These are phyloP conservation scores for Diutina mesorugosa DNA, from an alignment of 1,139 yeast species.

Conservation along the genomic window DNA sequence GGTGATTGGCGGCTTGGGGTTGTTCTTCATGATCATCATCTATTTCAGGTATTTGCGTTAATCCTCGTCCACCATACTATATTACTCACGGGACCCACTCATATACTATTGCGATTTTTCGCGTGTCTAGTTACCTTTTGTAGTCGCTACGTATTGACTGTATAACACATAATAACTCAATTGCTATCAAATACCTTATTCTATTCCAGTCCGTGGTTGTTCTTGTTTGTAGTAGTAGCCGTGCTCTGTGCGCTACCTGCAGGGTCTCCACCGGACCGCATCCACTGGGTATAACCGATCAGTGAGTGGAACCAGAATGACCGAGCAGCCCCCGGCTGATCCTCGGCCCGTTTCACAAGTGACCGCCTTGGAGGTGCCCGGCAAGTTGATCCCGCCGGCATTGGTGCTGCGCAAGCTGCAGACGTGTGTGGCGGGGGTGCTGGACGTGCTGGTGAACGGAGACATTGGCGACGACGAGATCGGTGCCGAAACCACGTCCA, in stretches of 20 bases:
- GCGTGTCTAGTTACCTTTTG: too few relatives aligned
- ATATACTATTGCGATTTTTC: too few relatives aligned
- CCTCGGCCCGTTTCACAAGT: not conserved
- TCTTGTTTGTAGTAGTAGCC: too few relatives aligned
- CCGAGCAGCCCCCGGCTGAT: not conserved
- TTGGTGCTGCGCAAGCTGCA: not conserved
- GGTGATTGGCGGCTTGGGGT: conserved; percentile 63
- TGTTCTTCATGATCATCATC: conserved; percentile 63
- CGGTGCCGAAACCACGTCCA: not conserved
- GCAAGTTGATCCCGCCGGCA: not conserved
- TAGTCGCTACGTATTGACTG: too few relatives aligned
- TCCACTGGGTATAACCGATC: not conserved
- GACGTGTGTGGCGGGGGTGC: not conserved
- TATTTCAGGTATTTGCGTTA: conserved; percentile 61
- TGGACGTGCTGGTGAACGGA: not conserved
- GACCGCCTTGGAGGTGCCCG: not conserved
- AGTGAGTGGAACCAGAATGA: not conserved
- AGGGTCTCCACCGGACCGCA: not conserved
- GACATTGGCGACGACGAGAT: not conserved
- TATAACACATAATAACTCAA: too few relatives aligned
- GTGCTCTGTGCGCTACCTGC: not conserved
- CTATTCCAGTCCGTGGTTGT: too few relatives aligned
- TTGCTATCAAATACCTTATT: too few relatives aligned
- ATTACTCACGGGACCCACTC: too few relatives aligned
- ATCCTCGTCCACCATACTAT: too few relatives aligned